Evolutionary conservation across 805 yeast genomes (phyloP).

Genomic region (Ogataea pilisensis): DNA sequence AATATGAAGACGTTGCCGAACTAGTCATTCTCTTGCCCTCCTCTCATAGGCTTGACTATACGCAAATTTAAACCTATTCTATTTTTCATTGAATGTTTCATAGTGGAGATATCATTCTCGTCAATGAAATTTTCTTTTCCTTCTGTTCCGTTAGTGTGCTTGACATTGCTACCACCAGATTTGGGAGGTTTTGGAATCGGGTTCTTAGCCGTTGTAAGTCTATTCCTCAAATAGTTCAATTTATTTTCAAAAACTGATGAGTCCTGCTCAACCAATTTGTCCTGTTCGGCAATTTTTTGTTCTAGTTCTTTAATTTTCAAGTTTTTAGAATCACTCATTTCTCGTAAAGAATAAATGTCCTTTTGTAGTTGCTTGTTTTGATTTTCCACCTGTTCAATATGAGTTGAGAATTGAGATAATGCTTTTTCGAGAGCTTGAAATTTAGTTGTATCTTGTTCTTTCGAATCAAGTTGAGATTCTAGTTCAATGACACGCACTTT

Average conservation of each 20-base stretch:
- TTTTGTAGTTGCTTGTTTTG: conserved; percentile 54
- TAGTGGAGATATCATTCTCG: conserved; percentile 4
- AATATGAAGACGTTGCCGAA: no score
- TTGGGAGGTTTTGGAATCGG: not conserved
- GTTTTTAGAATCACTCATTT: conserved; percentile 54
- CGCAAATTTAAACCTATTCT: conserved; percentile 50
- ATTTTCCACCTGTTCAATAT: conserved; percentile 57
- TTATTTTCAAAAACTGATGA: conserved; percentile 45
- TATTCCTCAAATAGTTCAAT: conserved; percentile 27
- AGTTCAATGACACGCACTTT: conserved; percentile 14
- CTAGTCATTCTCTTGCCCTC: conserved; percentile 20
- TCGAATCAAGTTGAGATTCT: conserved; percentile 7
- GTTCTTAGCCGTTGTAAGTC: conserved; percentile 22
- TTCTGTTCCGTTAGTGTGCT: not conserved
- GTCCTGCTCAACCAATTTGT: conserved; percentile 44
- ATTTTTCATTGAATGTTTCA: conserved; percentile 13
- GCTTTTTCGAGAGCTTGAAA: conserved; percentile 53
- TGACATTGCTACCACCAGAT: not conserved
- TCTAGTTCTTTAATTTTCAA: conserved; percentile 54
- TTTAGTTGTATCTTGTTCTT: conserved; percentile 31
- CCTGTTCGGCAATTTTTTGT: conserved; percentile 45
- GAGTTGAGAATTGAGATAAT: conserved; percentile 51
- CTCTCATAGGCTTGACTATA: conserved; percentile 45
- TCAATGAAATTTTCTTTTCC: conserved; percentile 17
- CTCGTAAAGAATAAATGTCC: conserved; percentile 51